Percentiles rank a stretch among this genome's conserved stretches.
phyloP scores from a whole-genome alignment of 2,329 filamentous ascomycete species.

The Fusarium irregulare region DNA sequence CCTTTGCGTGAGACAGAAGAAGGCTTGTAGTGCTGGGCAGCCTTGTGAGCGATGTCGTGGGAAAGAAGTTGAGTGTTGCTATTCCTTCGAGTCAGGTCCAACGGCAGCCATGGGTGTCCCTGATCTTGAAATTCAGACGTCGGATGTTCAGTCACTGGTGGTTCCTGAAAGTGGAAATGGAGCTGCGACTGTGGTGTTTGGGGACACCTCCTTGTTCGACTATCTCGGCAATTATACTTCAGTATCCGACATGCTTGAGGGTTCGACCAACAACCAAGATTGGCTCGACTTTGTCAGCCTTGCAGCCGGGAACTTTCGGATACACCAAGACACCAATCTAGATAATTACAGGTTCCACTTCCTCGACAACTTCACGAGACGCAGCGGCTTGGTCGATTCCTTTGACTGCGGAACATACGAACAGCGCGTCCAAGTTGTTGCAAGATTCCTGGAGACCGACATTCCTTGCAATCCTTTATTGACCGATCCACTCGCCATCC shows the following conservation, averaged over 20 bases:
- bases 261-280: background rate
- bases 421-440: background rate
- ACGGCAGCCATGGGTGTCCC: no score
- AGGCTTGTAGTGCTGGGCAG: background rate
- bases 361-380: background rate
- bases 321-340: background rate
- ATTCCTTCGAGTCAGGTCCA: background rate
- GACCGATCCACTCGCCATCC: background rate
- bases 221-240: slow-evolving; percentile 9
- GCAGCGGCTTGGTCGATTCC: background rate
- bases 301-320: background rate
- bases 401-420: background rate
- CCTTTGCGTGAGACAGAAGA: background rate
- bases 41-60: background rate
- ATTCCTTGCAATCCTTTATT: rapidly evolving
- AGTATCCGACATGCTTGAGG: background rate
- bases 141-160: background rate
- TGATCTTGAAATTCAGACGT: background rate
- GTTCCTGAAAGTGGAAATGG: rapidly evolving
- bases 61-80: background rate
- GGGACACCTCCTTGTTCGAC: background rate
- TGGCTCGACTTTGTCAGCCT: slow-evolving; percentile 5
- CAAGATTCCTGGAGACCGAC: background rate
- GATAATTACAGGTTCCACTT: background rate
- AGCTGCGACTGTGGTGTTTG: background rate